phyloP scores from a whole-genome alignment of 306 rosid species.

The Begonia peltatifolia region DNA sequence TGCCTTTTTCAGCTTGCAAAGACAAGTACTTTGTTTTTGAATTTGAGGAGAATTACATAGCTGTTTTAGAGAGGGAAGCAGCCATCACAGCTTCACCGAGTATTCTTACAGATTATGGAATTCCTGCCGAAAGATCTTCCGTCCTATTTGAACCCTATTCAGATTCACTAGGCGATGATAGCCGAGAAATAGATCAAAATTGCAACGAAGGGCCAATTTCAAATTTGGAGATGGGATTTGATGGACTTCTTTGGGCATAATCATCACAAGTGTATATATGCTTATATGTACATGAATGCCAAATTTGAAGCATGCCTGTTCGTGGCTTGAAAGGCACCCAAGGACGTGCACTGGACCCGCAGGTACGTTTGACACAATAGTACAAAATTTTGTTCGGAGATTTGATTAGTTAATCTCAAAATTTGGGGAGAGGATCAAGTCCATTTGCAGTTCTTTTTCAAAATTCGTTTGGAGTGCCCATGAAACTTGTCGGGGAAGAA shows the following conservation, averaged over 20 bases:
- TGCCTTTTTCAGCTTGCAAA: conserved; percentile 59
- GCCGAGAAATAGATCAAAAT: conserved; percentile 26
- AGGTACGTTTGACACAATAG: no score
- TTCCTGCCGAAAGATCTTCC: conserved; percentile 75
- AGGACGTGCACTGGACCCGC: no score
- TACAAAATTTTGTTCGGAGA: no score
- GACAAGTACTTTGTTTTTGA: conserved; percentile 60
- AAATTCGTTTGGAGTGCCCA: no score
- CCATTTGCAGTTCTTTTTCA: no score
- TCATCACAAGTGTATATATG: background rate
- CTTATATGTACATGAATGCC: no score
- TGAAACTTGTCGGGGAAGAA: no score
- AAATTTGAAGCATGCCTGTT: no score
- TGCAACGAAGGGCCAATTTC: conserved; percentile 57
- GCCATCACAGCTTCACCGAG: conserved; percentile 46
- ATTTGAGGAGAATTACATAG: conserved; percentile 73
- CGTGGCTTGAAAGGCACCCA: no score
- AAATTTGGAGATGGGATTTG: conserved; percentile 56
- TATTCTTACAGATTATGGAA: conserved; percentile 71
- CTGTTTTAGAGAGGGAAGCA: conserved; percentile 68
- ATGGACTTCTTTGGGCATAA: conserved; percentile 69
- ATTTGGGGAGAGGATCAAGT: no score
- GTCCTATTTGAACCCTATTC: conserved; percentile 62
- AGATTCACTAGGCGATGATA: conserved; percentile 28
- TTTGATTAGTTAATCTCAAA: no score